A percentile compares a stretch with the other conserved stretches of the same genome.
phyloP scores from a whole-genome alignment of 495 filamentous ascomycete genomes.

The Penicillium canescens region DNA sequence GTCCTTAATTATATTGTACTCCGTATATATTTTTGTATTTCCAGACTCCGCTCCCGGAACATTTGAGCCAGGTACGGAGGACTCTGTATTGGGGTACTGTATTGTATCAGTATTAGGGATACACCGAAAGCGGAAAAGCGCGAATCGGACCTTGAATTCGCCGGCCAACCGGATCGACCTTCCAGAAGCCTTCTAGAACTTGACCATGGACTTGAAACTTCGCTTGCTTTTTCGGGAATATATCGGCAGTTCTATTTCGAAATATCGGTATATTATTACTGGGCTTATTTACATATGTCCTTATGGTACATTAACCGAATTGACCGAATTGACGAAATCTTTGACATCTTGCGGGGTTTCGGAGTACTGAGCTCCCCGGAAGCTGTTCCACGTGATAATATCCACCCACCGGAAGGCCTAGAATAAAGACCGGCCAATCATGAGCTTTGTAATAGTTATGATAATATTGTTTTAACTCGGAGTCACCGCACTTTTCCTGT shows the following conservation, averaged over 20 bases:
- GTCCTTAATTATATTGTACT: too few species aligned
- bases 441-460: neutral
- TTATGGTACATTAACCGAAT: too few species aligned
- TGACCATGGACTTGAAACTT: slow-evolving; percentile 1
- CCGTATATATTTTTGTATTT: too few species aligned
- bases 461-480: neutral
- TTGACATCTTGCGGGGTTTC: slow-evolving; percentile 12
- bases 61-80: too few species aligned
- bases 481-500: neutral
- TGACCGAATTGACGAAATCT: neutral
- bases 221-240: neutral
- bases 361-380: slow-evolving; percentile 31
- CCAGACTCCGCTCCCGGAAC: too few species aligned
- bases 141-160: slow-evolving; percentile 5
- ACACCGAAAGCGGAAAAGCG: slow-evolving; percentile 6
- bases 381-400: slow-evolving; percentile 20
- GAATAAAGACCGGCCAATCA: slow-evolving; percentile 16
- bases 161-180: slow-evolving; percentile 24
- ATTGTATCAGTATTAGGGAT: neutral
- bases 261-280: neutral
- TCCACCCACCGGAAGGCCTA: slow-evolving; percentile 10
- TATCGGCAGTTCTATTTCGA: neutral
- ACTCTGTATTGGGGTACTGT: too few species aligned
- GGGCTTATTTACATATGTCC: too few species aligned
- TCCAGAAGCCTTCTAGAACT: slow-evolving; percentile 30